Conservation (phyloP, 495 filamentous ascomycete species). For the Gamarada debralockiae region DNA sequence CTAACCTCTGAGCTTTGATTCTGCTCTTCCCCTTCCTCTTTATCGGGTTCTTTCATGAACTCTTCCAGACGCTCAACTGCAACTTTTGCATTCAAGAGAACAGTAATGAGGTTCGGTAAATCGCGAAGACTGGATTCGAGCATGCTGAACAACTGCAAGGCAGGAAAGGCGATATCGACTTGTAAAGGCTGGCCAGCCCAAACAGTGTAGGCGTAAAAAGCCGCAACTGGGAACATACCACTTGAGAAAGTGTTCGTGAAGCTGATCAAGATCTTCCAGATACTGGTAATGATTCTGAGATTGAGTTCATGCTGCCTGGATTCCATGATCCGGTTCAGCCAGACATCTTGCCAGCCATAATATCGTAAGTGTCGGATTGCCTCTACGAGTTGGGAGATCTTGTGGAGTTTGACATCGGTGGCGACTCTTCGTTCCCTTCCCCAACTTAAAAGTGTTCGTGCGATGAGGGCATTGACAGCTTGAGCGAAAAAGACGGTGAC, state of each 20-base stretch:
- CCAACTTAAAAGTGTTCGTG: slow-evolving; percentile 54
- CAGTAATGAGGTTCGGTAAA: slow-evolving; percentile 65
- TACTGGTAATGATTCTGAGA: slow-evolving; percentile 57
- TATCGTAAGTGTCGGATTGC: slow-evolving; percentile 80
- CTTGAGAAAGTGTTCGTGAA: slow-evolving; percentile 61
- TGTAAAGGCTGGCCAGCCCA: slow-evolving; percentile 59
- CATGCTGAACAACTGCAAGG: slow-evolving; percentile 72
- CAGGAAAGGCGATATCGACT: slow-evolving; percentile 78
- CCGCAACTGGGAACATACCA: slow-evolving; percentile 71
- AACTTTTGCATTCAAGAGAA: slow-evolving; percentile 69
- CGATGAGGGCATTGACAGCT: slow-evolving; percentile 56
- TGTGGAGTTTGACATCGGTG: slow-evolving; percentile 69
- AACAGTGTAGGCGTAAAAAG: slow-evolving; percentile 73
- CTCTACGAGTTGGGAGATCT: slow-evolving; percentile 75
- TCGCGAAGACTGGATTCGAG: slow-evolving; percentile 66
- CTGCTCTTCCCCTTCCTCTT: slow-evolving; percentile 41
- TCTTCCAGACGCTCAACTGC: slow-evolving; percentile 73
- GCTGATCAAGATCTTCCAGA: slow-evolving; percentile 55
- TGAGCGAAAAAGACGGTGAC: slow-evolving; percentile 62
- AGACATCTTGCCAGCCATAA: slow-evolving; percentile 83
- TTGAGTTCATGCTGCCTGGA: slow-evolving; percentile 64
- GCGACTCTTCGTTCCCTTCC: slow-evolving; percentile 61
- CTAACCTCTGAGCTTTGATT: slow-evolving; percentile 26
- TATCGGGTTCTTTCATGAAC: slow-evolving; percentile 82
- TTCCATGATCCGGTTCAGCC: slow-evolving; percentile 70